phyloP scores from a whole-genome alignment of 2,329 filamentous ascomycete species.

The Zymoseptoria ardabiliae region DNA sequence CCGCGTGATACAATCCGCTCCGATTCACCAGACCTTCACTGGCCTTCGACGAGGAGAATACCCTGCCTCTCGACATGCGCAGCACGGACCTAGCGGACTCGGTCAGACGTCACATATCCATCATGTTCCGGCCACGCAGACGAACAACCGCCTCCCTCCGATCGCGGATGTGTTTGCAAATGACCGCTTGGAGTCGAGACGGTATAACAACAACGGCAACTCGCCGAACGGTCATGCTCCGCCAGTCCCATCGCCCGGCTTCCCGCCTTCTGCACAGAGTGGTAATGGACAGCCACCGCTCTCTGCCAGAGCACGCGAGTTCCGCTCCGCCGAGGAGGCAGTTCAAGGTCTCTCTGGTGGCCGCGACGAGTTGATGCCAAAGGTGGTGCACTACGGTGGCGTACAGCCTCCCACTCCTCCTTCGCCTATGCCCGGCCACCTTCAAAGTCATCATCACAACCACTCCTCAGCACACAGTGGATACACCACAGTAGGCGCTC shows the following conservation, averaged over 20 bases:
- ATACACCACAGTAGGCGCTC: slow-evolving; percentile 7
- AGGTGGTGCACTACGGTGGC: slow-evolving; percentile 89
- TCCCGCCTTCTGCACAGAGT: slow-evolving; percentile 46
- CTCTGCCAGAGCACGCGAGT: slow-evolving; percentile 64
- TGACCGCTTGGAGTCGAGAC: slow-evolving; percentile 54
- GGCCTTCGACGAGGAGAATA: slow-evolving; percentile 65
- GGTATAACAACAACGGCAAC: slow-evolving; percentile 47
- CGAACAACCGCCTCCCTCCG: slow-evolving; percentile 82
- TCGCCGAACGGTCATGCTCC: slow-evolving; percentile 59
- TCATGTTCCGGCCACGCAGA: slow-evolving; percentile 80
- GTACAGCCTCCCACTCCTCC: slow-evolving; percentile 90
- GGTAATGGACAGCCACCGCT: slow-evolving; percentile 34
- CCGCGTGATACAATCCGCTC: slow-evolving; percentile 92
- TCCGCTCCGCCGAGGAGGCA: slow-evolving; percentile 91
- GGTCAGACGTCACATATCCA: slow-evolving; percentile 84
- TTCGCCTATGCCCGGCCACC: slow-evolving; percentile 54
- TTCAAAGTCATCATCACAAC: slow-evolving; percentile 12
- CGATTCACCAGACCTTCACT: slow-evolving; percentile 90
- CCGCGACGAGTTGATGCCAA: slow-evolving; percentile 84
- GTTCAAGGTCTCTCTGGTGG: slow-evolving; percentile 85
- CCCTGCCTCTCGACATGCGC: slow-evolving; percentile 35
- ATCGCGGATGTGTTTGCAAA: slow-evolving; percentile 88
- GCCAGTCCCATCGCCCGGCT: slow-evolving; percentile 70
- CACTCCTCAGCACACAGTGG: slow-evolving; percentile 16
- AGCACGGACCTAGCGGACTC: slow-evolving; percentile 75